phyloP scores from a whole-genome alignment of 805 yeast genomes.

The Kazachstania psychrophila region DNA sequence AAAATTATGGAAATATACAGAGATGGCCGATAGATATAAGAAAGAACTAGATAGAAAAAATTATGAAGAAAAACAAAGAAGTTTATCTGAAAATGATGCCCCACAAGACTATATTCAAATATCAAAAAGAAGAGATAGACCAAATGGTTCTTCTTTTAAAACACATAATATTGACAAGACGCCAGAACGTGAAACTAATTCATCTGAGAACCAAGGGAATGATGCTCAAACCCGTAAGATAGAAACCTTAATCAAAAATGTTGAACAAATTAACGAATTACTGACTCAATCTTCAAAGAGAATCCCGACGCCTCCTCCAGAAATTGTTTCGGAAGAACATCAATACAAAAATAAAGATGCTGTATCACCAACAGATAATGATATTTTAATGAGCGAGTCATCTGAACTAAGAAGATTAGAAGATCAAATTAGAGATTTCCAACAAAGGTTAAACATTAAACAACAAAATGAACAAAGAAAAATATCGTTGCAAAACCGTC shows the following conservation, averaged over 20 bases:
- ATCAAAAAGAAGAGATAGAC: slow-evolving; percentile 15
- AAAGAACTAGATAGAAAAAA: slow-evolving; percentile 3
- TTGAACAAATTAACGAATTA: slow-evolving; percentile 1
- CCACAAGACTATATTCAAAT: slow-evolving; percentile 15
- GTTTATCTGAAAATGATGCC: slow-evolving; percentile 12
- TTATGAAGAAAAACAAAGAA: slow-evolving; percentile 5
- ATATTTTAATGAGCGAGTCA: slow-evolving; percentile 29
- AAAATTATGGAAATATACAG: slow-evolving; percentile 9
- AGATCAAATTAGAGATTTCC: slow-evolving; percentile 27
- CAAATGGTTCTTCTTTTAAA: background rate
- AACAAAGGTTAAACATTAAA: slow-evolving; percentile 27
- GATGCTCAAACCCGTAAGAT: background rate
- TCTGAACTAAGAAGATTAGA: slow-evolving; percentile 29
- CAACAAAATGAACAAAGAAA: slow-evolving; percentile 31
- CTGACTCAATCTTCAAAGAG: background rate
- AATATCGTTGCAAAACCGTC: slow-evolving; percentile 26
- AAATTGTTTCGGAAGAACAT: too few relatives aligned
- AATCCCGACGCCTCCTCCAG: too few relatives aligned
- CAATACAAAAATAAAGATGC: too few relatives aligned
- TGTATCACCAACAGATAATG: slow-evolving; percentile 24
- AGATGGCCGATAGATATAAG: slow-evolving; percentile 18
- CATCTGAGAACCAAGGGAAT: background rate
- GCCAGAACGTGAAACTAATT: background rate
- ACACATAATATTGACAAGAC: background rate
- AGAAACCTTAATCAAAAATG: slow-evolving; percentile 1